Evolutionary conservation across 192 early-diverging fungal genomes (phyloP).

Genomic region (Entomortierella lignicola): DNA sequence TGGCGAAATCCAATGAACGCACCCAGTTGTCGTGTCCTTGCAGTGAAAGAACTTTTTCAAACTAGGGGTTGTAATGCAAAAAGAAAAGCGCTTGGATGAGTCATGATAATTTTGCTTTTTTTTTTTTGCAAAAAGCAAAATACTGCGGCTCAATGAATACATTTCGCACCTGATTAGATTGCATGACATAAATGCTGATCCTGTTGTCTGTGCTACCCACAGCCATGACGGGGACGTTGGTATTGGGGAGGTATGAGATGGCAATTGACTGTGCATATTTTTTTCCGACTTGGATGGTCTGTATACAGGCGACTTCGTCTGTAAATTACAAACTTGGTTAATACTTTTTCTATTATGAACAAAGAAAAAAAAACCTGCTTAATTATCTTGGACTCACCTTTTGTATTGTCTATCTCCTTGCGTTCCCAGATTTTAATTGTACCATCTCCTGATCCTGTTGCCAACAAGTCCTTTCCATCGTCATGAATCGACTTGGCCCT

Average conservation of each 20-base stretch:
- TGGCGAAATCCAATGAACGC: constrained; percentile 79
- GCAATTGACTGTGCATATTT: constrained; percentile 77
- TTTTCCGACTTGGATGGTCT: constrained; percentile 74
- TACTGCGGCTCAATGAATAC: not conserved
- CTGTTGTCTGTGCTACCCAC: constrained; percentile 86
- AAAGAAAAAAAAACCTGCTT: too few species aligned
- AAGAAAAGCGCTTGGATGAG: not conserved
- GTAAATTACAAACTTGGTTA: constrained; percentile 12
- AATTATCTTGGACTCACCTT: constrained; percentile 15
- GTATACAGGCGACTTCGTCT: constrained; percentile 68
- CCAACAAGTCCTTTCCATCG: constrained; percentile 63
- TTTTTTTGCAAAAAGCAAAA: not conserved
- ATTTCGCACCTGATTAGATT: constrained; percentile 51
- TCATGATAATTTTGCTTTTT: not conserved
- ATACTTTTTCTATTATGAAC: too few species aligned
- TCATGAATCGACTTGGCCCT: constrained; percentile 56
- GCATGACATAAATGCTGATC: constrained; percentile 74
- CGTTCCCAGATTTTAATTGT: constrained; percentile 77
- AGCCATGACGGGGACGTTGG: constrained; percentile 74
- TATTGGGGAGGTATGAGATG: constrained; percentile 74
- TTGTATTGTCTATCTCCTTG: constrained; percentile 44
- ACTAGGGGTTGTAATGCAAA: constrained; percentile 48
- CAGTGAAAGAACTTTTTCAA: constrained; percentile 71
- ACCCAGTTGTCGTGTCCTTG: constrained; percentile 97
- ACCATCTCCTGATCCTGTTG: constrained; percentile 77